Base-by-base conservation (phyloP, 169 alveolate species). In the Plasmodium cynomolgi region DNA sequence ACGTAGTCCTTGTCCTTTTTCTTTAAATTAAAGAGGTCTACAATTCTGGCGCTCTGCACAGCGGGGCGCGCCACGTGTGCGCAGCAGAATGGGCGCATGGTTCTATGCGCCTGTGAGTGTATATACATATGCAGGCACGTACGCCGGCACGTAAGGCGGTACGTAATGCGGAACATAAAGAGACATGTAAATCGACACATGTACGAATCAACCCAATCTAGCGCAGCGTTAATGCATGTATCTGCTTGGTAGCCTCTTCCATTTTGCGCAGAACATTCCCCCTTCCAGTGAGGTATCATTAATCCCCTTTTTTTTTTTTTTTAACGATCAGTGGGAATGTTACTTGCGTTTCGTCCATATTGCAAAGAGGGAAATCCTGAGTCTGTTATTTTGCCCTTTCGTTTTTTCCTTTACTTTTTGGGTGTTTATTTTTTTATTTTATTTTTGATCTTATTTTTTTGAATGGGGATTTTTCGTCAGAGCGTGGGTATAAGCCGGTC, bases 11-110 rank as follows among this genome's bases (percentile, higher is more conserved):
- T 44, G 33, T 86, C 81, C 44, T 44, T 86, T 73, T 84, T 84
- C 73, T 86, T 86, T 77, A 86, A 86, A 86, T 86, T 86, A 77
- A 86, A 86, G 31, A 86, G 72, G 56, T 86, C 81, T n/a, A 50
- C 79, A 86, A 86, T 77, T 86, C 93, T 75, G 50, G 83, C 33
- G 34, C 79, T 47, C 93, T 84, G 86, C 15, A 41, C 56, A 8
- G 72, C 37, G 68, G 20, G 77, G 54, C 13, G 31, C 9, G 31
- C 11, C 17, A n/a, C 13, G 62, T 79, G 17, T 77, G n/a, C n/a
- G 23, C 17, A n/a, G 56, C 15, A 9, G 33, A 26, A 80, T 80
- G 50, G 34, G 31, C 8, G 84, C 54, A 80, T 6, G 31, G 33
- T 26, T 62, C 26, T 62, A 62, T 44, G 56, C n/a, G 0, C n/a